These are phyloP conservation scores for Trichophyton rubrum DNA, from an alignment of 2,329 filamentous ascomycete genomes.

Conservation along the genomic window DNA sequence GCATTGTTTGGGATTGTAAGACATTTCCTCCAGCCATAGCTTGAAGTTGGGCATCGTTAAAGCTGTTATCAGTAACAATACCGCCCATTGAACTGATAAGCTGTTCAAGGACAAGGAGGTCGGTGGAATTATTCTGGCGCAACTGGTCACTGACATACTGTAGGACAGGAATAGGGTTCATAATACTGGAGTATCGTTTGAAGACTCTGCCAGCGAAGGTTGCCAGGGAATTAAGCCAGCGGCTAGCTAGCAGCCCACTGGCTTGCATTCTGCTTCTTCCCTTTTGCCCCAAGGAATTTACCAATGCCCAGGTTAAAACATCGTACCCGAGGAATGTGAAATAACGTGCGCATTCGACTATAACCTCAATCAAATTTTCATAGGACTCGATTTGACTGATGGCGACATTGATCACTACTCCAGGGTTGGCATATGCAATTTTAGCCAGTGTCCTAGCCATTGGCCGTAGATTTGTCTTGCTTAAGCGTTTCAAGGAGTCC, in stretches of 20 bases:
- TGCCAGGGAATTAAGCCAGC: constrained; percentile 82
- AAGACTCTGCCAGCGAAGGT: constrained; percentile 87
- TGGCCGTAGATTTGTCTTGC: constrained; percentile 68
- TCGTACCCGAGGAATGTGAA: constrained; percentile 90
- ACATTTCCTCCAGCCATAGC: constrained; percentile 78
- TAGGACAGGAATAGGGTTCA: constrained; percentile 73
- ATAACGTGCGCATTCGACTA: constrained; percentile 88
- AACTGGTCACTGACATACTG: constrained; percentile 84
- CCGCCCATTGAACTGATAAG: constrained; percentile 88
- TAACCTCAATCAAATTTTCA: constrained; percentile 83
- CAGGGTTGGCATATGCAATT: constrained; percentile 80
- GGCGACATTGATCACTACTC: constrained; percentile 79
- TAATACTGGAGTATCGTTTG: constrained; percentile 60
- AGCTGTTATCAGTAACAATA: constrained; percentile 72
- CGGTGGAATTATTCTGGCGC: constrained; percentile 68
- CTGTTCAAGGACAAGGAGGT: constrained; percentile 83
- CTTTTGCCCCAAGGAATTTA: constrained; percentile 54
- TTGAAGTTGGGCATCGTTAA: constrained; percentile 75
- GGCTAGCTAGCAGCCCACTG: constrained; percentile 65
- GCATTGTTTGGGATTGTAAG: constrained; percentile 66
- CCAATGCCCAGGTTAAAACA: constrained; percentile 80
- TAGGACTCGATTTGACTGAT: constrained; percentile 88
- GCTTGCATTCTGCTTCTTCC: constrained; percentile 48
- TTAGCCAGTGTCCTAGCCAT: constrained; percentile 87
- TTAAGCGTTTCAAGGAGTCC: constrained; percentile 77